These are phyloP conservation scores for Rhododendron kiyosumense DNA, from an alignment of 148 eudicot genomes.

Conservation along the genomic window DNA sequence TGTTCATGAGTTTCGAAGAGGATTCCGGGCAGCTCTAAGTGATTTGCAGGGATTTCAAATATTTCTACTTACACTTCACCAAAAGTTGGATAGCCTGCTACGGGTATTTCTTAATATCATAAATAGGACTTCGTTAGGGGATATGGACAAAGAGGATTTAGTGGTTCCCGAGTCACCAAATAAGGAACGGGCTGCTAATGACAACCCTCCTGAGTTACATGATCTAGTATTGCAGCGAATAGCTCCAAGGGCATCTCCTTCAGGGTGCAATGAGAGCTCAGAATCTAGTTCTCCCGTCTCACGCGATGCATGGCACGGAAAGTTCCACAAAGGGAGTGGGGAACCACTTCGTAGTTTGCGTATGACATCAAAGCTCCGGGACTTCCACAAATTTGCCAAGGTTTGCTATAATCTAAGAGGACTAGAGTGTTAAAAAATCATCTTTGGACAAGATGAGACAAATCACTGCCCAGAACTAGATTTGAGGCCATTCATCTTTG, in stretches of 20 bases:
- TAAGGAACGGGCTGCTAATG: slow-evolving; percentile 44
- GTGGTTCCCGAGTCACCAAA: slow-evolving; percentile 55
- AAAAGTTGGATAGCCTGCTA: slow-evolving; percentile 71
- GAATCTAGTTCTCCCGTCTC: slow-evolving; percentile 62
- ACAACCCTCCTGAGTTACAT: slow-evolving; percentile 42
- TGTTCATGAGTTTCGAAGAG: slow-evolving; percentile 67
- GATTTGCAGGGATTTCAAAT: slow-evolving; percentile 99
- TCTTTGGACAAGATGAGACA: not conserved
- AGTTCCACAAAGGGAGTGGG: slow-evolving; percentile 51
- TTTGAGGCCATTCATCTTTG: not conserved
- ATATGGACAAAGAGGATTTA: slow-evolving; percentile 71
- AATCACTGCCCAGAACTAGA: not conserved
- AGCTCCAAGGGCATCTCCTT: slow-evolving; percentile 43
- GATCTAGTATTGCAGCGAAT: slow-evolving; percentile 49
- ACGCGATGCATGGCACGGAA: slow-evolving; percentile 72
- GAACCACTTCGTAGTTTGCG: slow-evolving; percentile 78
- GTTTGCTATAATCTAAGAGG: slow-evolving; percentile 25
- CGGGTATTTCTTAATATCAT: slow-evolving; percentile 62
- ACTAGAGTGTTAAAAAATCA: not conserved
- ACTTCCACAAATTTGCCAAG: slow-evolving; percentile 95
- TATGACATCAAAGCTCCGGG: slow-evolving; percentile 86
- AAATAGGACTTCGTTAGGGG: slow-evolving; percentile 50
- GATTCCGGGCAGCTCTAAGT: slow-evolving; percentile 81
- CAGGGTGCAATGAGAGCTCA: slow-evolving; percentile 54
- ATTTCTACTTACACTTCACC: slow-evolving; percentile 86